A percentile compares a stretch with the other conserved stretches of the same genome.
Conservation (phyloP, 306 rosid genomes). For the Cyclanthera cordifolia region DNA sequence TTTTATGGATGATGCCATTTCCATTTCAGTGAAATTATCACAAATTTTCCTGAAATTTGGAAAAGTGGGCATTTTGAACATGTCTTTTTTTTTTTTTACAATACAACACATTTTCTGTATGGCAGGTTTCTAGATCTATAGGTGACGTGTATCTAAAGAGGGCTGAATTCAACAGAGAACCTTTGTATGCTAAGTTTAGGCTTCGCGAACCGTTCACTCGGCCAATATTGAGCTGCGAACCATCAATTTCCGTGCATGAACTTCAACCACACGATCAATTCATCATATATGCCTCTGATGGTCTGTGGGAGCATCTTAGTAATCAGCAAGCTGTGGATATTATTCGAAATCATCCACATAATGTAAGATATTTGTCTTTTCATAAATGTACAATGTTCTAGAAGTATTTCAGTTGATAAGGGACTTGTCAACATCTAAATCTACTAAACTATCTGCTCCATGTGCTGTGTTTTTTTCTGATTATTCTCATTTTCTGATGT, state of each 20-base stretch:
- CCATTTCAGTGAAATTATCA: too few relatives aligned
- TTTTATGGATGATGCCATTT: too few relatives aligned
- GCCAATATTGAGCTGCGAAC: slow-evolving; percentile 80
- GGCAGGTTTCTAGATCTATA: slow-evolving; percentile 69
- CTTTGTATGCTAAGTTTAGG: slow-evolving; percentile 63
- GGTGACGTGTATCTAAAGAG: slow-evolving; percentile 72
- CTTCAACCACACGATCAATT: slow-evolving; percentile 64
- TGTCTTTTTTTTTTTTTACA: too few relatives aligned
- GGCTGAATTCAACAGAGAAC: slow-evolving; percentile 74
- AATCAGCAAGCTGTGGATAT: slow-evolving; percentile 85
- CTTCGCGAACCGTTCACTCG: slow-evolving; percentile 55
- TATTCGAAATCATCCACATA: slow-evolving; percentile 58
- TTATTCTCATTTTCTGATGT: too few relatives aligned
- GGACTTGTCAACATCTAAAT: not conserved
- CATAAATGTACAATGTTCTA: too few relatives aligned
- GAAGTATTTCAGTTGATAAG: not conserved
- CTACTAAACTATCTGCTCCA: not conserved
- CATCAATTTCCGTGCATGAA: slow-evolving; percentile 56
- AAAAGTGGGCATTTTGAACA: not conserved
- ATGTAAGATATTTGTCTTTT: slow-evolving; percentile 27
- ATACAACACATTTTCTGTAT: not conserved
- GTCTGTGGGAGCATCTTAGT: slow-evolving; percentile 88
- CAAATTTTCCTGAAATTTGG: not conserved
- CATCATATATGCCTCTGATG: slow-evolving; percentile 85
- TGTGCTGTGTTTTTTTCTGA: too few relatives aligned